These are phyloP conservation scores for Hippophae rhamnoides DNA, from an alignment of 306 rosid species.

Conservation along the genomic window DNA sequence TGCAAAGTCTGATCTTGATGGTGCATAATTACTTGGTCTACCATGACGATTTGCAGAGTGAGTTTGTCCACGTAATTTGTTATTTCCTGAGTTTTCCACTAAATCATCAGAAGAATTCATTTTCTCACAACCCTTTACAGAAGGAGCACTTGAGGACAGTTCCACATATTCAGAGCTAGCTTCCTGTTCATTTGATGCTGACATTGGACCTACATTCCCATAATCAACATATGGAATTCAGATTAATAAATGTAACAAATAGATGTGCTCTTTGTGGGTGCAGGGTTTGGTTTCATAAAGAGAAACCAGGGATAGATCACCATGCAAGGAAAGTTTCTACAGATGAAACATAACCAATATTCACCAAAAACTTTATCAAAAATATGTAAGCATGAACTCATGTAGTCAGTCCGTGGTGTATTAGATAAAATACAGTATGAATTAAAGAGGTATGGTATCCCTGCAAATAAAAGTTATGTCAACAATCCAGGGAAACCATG, in stretches of 20 bases:
- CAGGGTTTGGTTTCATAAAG: neutral
- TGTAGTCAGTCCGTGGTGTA: too few relatives aligned
- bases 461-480: too few relatives aligned
- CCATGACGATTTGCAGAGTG: conserved; percentile 40
- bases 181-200: conserved; percentile 31
- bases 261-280: neutral
- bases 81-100: conserved; percentile 24
- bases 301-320: too few relatives aligned
- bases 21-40: conserved; percentile 50
- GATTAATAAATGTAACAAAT: neutral
- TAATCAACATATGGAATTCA: conserved; percentile 6
- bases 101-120: conserved; percentile 30
- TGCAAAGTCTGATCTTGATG: conserved; percentile 47
- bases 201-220: conserved; percentile 39
- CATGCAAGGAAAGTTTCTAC: too few relatives aligned
- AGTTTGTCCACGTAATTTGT: conserved; percentile 40
- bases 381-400: too few relatives aligned
- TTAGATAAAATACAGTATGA: too few relatives aligned
- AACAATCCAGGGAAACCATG: too few relatives aligned
- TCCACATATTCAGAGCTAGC: conserved; percentile 40
- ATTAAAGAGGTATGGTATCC: too few relatives aligned
- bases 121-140: conserved; percentile 38
- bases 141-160: conserved; percentile 25
- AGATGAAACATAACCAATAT: too few relatives aligned
- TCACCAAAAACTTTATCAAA: too few relatives aligned